Base-by-base conservation (phyloP, 2,329 filamentous ascomycete species). In the Pyrenophora seminiperda region DNA sequence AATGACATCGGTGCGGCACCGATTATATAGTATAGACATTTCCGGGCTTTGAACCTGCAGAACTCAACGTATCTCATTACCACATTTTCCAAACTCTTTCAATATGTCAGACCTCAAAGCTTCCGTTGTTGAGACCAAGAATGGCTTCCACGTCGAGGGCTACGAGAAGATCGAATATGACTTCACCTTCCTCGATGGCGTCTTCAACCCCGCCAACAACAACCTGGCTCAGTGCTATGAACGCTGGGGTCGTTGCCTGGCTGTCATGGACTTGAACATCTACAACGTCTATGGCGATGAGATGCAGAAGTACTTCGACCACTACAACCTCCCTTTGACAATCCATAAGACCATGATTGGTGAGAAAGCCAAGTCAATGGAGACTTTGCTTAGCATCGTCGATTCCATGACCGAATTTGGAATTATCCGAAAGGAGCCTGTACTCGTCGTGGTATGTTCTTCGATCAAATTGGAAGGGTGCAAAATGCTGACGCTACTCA, bases 111-210 rank as follows among this genome's bases (percentile, higher is more conserved):
- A 89, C 68, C 80, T 71, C 14, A 86, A 83, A 65, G 86, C 86
- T 50, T 80, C 80, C 44, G 85, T 89, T 57, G 73, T 77, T 53
- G 81, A 86, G 74, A 89, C 84, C 54, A 73, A 79, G 61, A 76
- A 79, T 53, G 87, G 86, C 30, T 89, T 89, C 73, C 83, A 87
- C 58, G 86, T 89, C 53, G 83, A 85, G 60, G 87, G 87, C 18
- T 88, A 88, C 62, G 87, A 90, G 77, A 89, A 88, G 78, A 89
- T 89, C 66, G 83, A 87, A 65, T 89, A 89, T 68, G 85, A 88
- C 73, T 90, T 90, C 70, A 83, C 84, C 46, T 89, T 90, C 72
- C 79, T 89, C 38, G 86, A 90, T 60, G 83, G 81, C 39, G 79
- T 90, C 48, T 89, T 90, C 71, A 75, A 87, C 65, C 62, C 77